These are phyloP conservation scores for Ustilago trichophora DNA, from an alignment of 1,284 basidiomycete genomes.

Conservation along the genomic window DNA sequence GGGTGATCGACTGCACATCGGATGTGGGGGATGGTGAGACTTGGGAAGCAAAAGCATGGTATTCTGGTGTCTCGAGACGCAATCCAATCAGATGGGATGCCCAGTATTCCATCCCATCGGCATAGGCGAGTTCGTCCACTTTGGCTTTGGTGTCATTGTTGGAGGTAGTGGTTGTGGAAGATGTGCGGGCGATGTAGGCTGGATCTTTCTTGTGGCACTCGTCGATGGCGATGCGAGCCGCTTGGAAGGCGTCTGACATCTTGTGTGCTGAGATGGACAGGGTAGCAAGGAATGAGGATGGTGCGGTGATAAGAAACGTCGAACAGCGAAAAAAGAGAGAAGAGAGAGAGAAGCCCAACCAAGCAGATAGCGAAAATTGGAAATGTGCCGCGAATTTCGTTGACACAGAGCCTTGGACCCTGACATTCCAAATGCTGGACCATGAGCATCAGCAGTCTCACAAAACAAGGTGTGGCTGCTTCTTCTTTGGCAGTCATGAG, in stretches of 20 bases:
- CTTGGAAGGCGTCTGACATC: constrained; percentile 29
- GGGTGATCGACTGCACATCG: constrained; percentile 14
- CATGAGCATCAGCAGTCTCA: no score
- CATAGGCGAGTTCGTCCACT: constrained; percentile 60
- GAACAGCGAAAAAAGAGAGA: background rate
- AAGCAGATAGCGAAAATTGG: constrained; percentile 5
- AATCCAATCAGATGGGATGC: constrained; percentile 25
- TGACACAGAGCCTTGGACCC: background rate
- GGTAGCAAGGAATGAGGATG: background rate
- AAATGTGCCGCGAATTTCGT: background rate
- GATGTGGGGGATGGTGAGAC: constrained; percentile 27
- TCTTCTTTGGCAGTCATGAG: no score
- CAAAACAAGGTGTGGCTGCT: no score
- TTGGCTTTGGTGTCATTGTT: constrained; percentile 8
- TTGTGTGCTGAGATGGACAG: background rate
- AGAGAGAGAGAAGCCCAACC: background rate
- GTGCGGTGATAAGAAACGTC: background rate
- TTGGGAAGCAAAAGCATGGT: constrained; percentile 11
- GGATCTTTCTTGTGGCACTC: constrained; percentile 47
- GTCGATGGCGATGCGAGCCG: constrained; percentile 46
- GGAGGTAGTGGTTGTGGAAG: background rate
- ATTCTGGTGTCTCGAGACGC: constrained; percentile 32
- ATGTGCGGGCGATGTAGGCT: constrained; percentile 26
- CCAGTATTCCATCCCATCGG: constrained; percentile 55
- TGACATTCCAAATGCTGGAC: no score